phyloP scores from a whole-genome alignment of 2,329 filamentous ascomycete genomes.

The Xenosphaeropsis pyriputrescens region DNA sequence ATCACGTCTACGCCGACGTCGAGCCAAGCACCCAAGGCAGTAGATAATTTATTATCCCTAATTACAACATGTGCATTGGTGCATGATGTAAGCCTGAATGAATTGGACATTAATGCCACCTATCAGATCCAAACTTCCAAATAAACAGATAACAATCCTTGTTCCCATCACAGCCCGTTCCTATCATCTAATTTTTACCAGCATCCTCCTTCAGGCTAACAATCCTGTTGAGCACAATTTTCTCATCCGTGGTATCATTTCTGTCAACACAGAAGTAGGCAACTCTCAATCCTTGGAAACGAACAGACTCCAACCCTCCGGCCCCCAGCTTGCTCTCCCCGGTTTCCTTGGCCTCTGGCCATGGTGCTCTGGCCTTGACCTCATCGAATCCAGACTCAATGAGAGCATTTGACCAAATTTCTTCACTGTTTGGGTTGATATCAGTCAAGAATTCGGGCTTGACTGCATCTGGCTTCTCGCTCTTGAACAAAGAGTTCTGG shows the following conservation, averaged over 20 bases:
- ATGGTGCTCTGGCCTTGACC: conserved; percentile 57
- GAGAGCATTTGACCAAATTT: conserved; percentile 63
- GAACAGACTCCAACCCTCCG: conserved; percentile 56
- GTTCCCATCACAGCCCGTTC: too few relatives aligned
- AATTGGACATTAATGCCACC: too few relatives aligned
- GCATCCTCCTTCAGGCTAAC: conserved; percentile 59
- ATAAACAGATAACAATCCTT: too few relatives aligned
- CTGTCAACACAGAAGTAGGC: conserved; percentile 58
- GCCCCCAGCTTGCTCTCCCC: conserved; percentile 50
- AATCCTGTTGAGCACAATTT: conserved; percentile 78
- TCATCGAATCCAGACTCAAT: conserved; percentile 77
- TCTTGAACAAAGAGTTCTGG: conserved; percentile 76
- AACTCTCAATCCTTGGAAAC: conserved; percentile 84
- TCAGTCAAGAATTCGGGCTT: conserved; percentile 73
- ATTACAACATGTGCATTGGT: too few relatives aligned
- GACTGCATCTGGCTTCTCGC: conserved; percentile 63
- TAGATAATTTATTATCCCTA: too few relatives aligned
- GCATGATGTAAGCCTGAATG: too few relatives aligned
- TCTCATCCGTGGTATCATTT: conserved; percentile 58
- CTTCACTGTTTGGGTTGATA: conserved; percentile 71
- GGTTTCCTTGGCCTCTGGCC: conserved; percentile 48
- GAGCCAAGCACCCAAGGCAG: too few relatives aligned
- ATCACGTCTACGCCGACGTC: too few relatives aligned
- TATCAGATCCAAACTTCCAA: too few relatives aligned
- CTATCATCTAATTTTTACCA: background rate